A percentile compares a stretch with the other conserved stretches of the same genome.
Evolutionary conservation across 495 filamentous ascomycete genomes (phyloP).

Genomic region (Letharia lupina): DNA sequence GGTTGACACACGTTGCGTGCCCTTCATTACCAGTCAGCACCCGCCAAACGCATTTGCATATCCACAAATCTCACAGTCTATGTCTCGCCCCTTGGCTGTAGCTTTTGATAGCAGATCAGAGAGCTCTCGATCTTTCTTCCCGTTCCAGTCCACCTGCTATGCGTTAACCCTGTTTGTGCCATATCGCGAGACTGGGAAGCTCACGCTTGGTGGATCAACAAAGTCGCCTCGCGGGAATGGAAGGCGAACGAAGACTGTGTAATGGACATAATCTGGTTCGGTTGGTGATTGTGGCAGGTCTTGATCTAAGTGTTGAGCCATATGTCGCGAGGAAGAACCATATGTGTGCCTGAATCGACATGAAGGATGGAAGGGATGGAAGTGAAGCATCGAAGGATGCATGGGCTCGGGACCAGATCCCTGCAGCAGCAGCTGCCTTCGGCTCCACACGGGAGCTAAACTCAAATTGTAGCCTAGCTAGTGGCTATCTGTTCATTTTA

Average conservation of each 20-base stretch:
- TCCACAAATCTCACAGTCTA: conserved; percentile 59
- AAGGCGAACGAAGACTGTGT: conserved; percentile 74
- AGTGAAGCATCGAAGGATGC: neutral
- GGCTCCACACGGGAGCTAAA: conserved; percentile 2
- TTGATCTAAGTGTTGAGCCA: neutral
- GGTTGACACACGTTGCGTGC: conserved; percentile 60
- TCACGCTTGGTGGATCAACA: conserved; percentile 78
- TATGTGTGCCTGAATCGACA: neutral
- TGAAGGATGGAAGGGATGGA: neutral
- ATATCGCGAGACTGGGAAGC: conserved; percentile 26
- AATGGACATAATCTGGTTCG: conserved; percentile 11
- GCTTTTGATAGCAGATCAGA: conserved; percentile 80
- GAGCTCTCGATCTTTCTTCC: conserved; percentile 73
- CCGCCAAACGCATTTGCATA: conserved; percentile 13
- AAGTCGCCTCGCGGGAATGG: conserved; percentile 84
- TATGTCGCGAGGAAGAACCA: neutral
- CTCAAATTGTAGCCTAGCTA: neutral
- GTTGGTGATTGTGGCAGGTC: neutral
- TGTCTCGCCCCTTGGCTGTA: conserved; percentile 58
- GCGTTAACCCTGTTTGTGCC: conserved; percentile 10
- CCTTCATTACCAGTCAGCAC: conserved; percentile 47
- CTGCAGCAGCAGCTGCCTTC: neutral
- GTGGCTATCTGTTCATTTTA: no score
- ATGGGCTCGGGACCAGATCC: neutral
- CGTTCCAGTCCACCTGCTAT: conserved; percentile 59